Base-by-base conservation (phyloP, 768 basidiomycete species). In the Rhodosporidiobolus sp. region DNA sequence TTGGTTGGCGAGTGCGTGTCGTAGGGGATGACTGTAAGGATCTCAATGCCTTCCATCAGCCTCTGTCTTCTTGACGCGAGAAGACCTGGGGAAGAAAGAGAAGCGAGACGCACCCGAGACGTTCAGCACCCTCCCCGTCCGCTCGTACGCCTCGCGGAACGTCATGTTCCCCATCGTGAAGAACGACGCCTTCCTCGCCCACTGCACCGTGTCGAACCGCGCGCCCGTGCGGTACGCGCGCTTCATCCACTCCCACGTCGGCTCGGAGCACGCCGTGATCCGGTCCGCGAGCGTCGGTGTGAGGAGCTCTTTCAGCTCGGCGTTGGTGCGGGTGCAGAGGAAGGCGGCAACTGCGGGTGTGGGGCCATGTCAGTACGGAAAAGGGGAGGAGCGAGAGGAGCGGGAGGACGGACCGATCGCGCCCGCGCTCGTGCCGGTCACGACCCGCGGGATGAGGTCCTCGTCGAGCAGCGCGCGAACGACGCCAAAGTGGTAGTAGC, bases 371-470 rank as follows among this genome's bases (percentile, higher is more conserved):
- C 10, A 50, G 58, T 45, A 46, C 9, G 17, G 35, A 19, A 16
- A n/a, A 9, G 34, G 7, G 34, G 35, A 34, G 35, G 16, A 11
- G 8, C 20, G 26, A 45, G 46, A 38, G 28, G 20, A 22, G n/a
- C n/a, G n/a, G n/a, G 30, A 45, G 46, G 10, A 60, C 72, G 64
- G 84, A 84, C 85, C 84, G 16, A 97, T 85, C 16, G 90, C 94
- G 8, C 95, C 95, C 1, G 95, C 95, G 49, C 90, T 92, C 10
- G 95, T 97, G 20, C 95, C 95, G 17, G 94, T 91, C 69, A 98
- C 88, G 8, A 99, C 94, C 46, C 92, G 86, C 26, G 96, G 96
- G 22, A 98, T 83, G 8, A 96, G 83, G 26, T 87, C 86, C 17
- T 89, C 88, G 77, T 98, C 92, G 8, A 97, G 82, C 78, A 99